Evolutionary conservation across 345 rosid species (phyloP).

Genomic region (Anastatica hierochuntica): DNA sequence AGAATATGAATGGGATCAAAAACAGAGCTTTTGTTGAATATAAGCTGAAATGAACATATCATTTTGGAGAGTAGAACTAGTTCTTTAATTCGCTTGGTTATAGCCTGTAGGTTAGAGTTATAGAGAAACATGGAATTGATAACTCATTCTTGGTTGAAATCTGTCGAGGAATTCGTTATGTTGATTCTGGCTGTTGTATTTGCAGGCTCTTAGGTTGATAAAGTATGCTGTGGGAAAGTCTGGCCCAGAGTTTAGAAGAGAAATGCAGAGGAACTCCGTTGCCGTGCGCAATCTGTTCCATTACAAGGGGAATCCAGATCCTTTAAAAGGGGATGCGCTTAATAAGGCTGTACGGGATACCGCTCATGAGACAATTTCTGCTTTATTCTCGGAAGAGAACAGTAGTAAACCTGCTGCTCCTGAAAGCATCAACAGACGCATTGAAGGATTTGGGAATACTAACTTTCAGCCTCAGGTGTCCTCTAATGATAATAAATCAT

Average conservation of each 20-base stretch:
- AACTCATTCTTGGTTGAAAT: background rate
- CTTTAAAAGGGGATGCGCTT: slow-evolving; percentile 86
- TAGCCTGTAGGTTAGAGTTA: background rate
- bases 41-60: background rate
- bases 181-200: slow-evolving; percentile 13
- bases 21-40: background rate
- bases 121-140: background rate
- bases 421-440: slow-evolving; percentile 54
- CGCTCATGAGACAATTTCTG: slow-evolving; percentile 75
- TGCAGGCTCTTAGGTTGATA: slow-evolving; percentile 77
- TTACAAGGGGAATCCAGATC: slow-evolving; percentile 80
- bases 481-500: slow-evolving; percentile 73
- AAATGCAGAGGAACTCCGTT: slow-evolving; percentile 85
- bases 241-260: slow-evolving; percentile 83
- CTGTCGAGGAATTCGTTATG: background rate
- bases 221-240: slow-evolving; percentile 85
- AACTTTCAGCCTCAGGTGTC: slow-evolving; percentile 68
- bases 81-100: background rate
- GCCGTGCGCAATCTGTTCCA: slow-evolving; percentile 75
- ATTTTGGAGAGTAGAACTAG: background rate
- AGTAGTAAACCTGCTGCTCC: slow-evolving; percentile 53
- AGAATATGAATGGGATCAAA: slow-evolving; percentile 1
- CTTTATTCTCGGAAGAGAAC: slow-evolving; percentile 75
- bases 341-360: slow-evolving; percentile 90
- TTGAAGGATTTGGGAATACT: slow-evolving; percentile 92